phyloP scores from a whole-genome alignment of 1,284 basidiomycete genomes.

The Microbotryum silenes-acaulis region DNA sequence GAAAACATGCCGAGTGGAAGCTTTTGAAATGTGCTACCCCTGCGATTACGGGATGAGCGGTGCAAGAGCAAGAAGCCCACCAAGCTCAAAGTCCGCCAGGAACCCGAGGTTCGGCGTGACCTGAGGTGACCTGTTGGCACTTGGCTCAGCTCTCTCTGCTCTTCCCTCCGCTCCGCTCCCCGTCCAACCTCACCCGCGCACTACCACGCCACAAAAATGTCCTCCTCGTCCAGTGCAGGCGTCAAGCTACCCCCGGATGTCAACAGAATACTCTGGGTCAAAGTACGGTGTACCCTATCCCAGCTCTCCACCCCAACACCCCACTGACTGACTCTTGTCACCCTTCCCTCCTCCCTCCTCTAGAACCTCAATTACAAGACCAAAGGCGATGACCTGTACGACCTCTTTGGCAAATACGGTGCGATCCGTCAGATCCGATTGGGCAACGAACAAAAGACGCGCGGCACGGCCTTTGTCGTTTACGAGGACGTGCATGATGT shows the following conservation, averaged over 20 bases:
- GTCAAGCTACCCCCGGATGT: slow-evolving; percentile 34
- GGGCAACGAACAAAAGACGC: slow-evolving; percentile 83
- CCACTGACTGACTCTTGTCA: too few species aligned
- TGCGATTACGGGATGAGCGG: too few species aligned
- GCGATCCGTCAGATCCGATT: slow-evolving; percentile 91
- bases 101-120: too few species aligned
- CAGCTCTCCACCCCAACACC: neutral
- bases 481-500: slow-evolving; percentile 45
- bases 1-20: too few species aligned
- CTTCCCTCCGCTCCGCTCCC: too few species aligned
- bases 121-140: too few species aligned
- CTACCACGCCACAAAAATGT: too few species aligned
- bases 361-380: slow-evolving; percentile 88
- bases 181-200: too few species aligned
- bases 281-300: slow-evolving; percentile 7
- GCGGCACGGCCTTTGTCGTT: slow-evolving; percentile 85
- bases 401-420: slow-evolving; percentile 95
- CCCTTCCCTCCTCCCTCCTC: slow-evolving; percentile 27
- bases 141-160: too few species aligned
- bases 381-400: slow-evolving; percentile 81
- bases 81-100: too few species aligned
- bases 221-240: neutral
- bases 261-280: slow-evolving; percentile 37
- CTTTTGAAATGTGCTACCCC: too few species aligned
- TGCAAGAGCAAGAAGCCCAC: too few species aligned